phyloP scores from a whole-genome alignment of 108 stramenopile genomes.

The Skeletonema potamos region DNA sequence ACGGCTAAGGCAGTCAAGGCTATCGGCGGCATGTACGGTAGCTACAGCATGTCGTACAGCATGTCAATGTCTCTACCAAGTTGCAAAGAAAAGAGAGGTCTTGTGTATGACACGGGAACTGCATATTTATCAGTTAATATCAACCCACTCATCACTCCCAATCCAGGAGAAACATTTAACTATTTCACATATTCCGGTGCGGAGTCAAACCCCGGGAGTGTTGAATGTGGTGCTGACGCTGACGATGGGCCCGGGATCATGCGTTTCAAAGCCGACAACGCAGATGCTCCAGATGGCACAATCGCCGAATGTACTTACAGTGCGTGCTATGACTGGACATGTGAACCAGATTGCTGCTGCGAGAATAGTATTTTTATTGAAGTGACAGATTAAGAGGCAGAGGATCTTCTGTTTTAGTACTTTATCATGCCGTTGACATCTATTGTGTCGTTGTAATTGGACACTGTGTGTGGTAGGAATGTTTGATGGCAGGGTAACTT shows the following conservation, averaged over 20 bases:
- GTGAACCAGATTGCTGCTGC: not conserved
- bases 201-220: not conserved
- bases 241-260: not conserved
- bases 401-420: not conserved
- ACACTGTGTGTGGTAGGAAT: not conserved
- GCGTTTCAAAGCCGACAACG: not conserved
- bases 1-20: not conserved
- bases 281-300: not conserved
- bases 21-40: too few relatives aligned
- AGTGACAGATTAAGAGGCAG: not conserved
- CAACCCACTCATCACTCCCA: not conserved
- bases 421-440: not conserved
- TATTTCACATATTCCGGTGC: not conserved
- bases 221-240: not conserved
- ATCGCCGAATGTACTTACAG: not conserved
- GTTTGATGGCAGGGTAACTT: not conserved
- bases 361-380: not conserved
- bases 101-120: not conserved
- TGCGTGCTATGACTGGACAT: not conserved
- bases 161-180: not conserved
- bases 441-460: not conserved
- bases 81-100: not conserved
- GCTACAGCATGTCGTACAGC: not conserved
- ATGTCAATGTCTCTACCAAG: not conserved
- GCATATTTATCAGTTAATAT: not conserved